phyloP scores from a whole-genome alignment of 2,329 filamentous ascomycete genomes.

The Claviceps maximensis region DNA sequence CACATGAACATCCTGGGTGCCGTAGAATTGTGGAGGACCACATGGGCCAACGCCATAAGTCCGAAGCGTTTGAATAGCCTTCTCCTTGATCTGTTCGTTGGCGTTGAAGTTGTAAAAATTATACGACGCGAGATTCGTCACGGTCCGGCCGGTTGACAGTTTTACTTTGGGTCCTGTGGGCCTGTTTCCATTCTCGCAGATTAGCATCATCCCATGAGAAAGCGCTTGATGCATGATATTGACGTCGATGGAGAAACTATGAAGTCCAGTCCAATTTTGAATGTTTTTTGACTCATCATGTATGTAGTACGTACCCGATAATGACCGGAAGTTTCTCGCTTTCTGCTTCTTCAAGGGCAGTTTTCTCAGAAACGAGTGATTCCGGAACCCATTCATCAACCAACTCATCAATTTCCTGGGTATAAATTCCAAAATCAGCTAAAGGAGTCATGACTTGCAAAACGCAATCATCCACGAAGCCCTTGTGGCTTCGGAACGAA shows the following conservation, averaged over 20 bases:
- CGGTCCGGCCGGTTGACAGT: constrained; percentile 75
- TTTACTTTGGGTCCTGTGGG: constrained; percentile 85
- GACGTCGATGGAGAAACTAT: neutral
- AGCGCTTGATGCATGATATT: neutral
- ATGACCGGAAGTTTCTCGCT: constrained; percentile 78
- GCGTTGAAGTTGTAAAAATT: constrained; percentile 97
- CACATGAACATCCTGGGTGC: constrained; percentile 96
- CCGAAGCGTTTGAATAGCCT: constrained; percentile 83
- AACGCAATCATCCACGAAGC: neutral
- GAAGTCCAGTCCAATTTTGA: no score
- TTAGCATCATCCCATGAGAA: neutral
- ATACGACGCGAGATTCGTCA: constrained; percentile 85
- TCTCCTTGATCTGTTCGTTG: constrained; percentile 87
- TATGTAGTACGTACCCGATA: constrained; percentile 51
- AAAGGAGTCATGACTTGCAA: neutral
- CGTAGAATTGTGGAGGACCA: constrained; percentile 94
- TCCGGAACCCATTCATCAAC: constrained; percentile 96
- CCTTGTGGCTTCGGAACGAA: neutral
- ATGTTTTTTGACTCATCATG: neutral
- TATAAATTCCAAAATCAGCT: neutral
- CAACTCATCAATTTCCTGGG: constrained; percentile 80
- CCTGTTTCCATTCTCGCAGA: constrained; percentile 29
- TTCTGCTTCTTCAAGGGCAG: constrained; percentile 64
- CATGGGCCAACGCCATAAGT: constrained; percentile 96
- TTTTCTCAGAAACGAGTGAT: constrained; percentile 66